Evolutionary conservation across 129 eudicot genomes (phyloP).

Genomic region (Sambucus nigra): DNA sequence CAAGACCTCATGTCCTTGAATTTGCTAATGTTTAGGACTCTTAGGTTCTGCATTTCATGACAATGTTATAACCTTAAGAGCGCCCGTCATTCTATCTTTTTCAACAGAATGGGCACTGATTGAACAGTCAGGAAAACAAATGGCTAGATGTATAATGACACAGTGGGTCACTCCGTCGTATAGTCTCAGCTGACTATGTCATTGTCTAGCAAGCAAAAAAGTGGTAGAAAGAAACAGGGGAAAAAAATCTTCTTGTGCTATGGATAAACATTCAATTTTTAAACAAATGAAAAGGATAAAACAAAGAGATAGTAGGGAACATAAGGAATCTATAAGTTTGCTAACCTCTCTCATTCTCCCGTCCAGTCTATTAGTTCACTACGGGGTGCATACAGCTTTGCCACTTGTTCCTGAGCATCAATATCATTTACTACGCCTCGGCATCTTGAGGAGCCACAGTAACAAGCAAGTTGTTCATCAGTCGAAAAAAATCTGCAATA

Average conservation of each 20-base stretch:
- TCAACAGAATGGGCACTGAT: no score
- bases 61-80: no score
- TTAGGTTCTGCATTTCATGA: no score
- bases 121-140: not conserved
- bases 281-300: not conserved
- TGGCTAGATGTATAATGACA: not conserved
- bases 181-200: not conserved
- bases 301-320: not conserved
- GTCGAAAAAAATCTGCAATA: slow-evolving; percentile 63
- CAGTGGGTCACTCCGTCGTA: not conserved
- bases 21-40: no score
- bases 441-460: slow-evolving; percentile 88
- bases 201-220: not conserved
- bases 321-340: not conserved
- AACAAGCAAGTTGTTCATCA: slow-evolving; percentile 80
- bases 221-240: no score
- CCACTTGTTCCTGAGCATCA: slow-evolving; percentile 73
- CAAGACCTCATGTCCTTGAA: no score
- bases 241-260: no score
- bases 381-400: slow-evolving; percentile 65
- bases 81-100: no score
- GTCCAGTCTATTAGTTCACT: slow-evolving; percentile 63
- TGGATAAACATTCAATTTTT: no score
- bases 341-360: slow-evolving; percentile 51
- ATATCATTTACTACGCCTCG: slow-evolving; percentile 92